Base-by-base conservation (phyloP, 2,329 filamentous ascomycete genomes). In the Ophiostoma himal-ulmi region DNA sequence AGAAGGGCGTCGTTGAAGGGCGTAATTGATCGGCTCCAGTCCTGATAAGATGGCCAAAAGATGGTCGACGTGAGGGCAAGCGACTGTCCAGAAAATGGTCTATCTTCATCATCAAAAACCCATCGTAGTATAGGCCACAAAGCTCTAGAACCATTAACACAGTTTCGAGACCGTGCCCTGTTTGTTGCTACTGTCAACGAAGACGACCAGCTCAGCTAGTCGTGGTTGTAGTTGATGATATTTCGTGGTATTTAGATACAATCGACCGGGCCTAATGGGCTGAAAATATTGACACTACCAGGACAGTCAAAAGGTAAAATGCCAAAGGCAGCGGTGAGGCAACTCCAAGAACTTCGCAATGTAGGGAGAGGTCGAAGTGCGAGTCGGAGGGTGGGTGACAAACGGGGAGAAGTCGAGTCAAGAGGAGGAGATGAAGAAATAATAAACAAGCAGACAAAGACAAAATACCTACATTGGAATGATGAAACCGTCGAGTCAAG, bases 381-480 rank as follows among this genome's bases (percentile, higher is more conserved):
- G 11, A 22, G 26, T 34, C 26, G 34, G 14, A 37, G 34, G 20
- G 4, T 64, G 34, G 34, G 30, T 1, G 60, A 60, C 26, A 26
- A 60, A n/a, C 13, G 4, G 22, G 14, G 13, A 34, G 13, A 62
- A 20, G 57, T 62, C 60, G 60, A 64, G 17, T 14, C 60, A 36
- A 17, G 17, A 11, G 60, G 2, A 64, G 6, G 17, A 64, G 26
- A 36, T 62, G 26, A 34, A 17, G 26, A 8, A 10, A 39, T 13
- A 34, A 37, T 34, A 37, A 64, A 37, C 36, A 17, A 34, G 13
- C 22, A 62, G 57, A 62, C 26, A 34, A 34, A 62, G 13, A 34
- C 65, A 26, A 36, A 54, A 34, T 8, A 70, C 70, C 17, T 70
- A 70, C 70, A 65, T 68, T 57, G 36, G 17, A 36, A 69, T 36